Percentiles rank a stretch among this genome's conserved stretches.
These are phyloP conservation scores for Plasmodium ovale DNA, from an alignment of 169 alveolate species.

Conservation along the genomic window DNA sequence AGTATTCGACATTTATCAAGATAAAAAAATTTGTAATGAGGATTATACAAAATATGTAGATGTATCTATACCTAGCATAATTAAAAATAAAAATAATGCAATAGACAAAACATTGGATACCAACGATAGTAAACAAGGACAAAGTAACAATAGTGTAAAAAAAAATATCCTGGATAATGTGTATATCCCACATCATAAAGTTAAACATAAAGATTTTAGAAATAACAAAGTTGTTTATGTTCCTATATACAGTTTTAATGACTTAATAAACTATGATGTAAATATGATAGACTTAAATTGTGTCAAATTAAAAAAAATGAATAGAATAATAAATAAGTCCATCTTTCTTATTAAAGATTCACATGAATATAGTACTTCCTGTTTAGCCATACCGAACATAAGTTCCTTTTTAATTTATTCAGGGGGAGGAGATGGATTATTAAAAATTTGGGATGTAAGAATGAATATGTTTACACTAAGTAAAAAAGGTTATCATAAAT, in stretches of 20 bases:
- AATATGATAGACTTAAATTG: conserved; percentile 61
- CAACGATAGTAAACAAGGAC: background rate
- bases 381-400: conserved; percentile 68
- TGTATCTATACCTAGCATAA: conserved; percentile 47
- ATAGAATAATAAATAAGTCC: conserved; percentile 43
- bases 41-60: conserved; percentile 48
- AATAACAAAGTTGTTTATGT: conserved; percentile 24
- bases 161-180: conserved; percentile 16
- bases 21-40: conserved; percentile 30
- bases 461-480: conserved; percentile 43
- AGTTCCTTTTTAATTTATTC: conserved; percentile 65
- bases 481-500: background rate
- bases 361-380: conserved; percentile 50
- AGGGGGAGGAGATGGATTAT: conserved; percentile 88
- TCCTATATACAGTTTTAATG: conserved; percentile 63
- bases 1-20: conserved; percentile 50
- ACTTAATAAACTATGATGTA: conserved; percentile 43
- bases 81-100: conserved; percentile 10
- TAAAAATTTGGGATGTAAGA: conserved; percentile 84
- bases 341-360: conserved; percentile 48
- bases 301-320: conserved; percentile 31
- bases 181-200: conserved; percentile 43
- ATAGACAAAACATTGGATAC: conserved; percentile 1
- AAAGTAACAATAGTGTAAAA: background rate
- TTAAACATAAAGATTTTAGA: conserved; percentile 41